Evolutionary conservation across 371 early-diverging fungal genomes (phyloP).

Genomic region (Saksenaea vasiformis): DNA sequence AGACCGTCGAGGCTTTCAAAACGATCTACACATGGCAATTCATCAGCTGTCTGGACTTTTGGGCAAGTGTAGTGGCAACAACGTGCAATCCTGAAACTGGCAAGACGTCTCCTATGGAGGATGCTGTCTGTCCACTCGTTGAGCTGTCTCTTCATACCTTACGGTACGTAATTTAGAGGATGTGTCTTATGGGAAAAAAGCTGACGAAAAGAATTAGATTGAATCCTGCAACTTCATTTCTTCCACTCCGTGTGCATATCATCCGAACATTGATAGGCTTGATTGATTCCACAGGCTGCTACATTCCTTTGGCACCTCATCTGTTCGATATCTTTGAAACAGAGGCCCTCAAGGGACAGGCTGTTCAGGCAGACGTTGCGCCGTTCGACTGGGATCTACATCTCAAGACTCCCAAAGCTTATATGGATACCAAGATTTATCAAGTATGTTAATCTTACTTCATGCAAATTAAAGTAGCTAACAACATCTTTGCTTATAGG

Average conservation of each 20-base stretch:
- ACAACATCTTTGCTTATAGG: constrained; percentile 38
- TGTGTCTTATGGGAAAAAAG: not conserved
- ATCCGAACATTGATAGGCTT: constrained; percentile 72
- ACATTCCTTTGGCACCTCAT: constrained; percentile 44
- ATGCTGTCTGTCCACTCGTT: constrained; percentile 34
- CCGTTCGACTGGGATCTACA: constrained; percentile 74
- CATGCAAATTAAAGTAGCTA: not conserved
- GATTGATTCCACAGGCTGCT: constrained; percentile 51
- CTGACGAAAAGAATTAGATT: constrained; percentile 50
- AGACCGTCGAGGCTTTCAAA: constrained; percentile 81
- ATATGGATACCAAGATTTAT: constrained; percentile 80
- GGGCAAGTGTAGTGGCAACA: constrained; percentile 76
- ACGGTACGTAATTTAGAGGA: constrained; percentile 12
- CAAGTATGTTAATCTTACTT: constrained; percentile 28
- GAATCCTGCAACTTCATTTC: constrained; percentile 83
- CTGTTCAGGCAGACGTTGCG: constrained; percentile 44
- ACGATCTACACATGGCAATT: constrained; percentile 94
- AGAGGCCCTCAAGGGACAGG: constrained; percentile 49
- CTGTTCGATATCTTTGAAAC: constrained; percentile 68
- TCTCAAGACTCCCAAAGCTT: constrained; percentile 80
- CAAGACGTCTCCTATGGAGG: constrained; percentile 35
- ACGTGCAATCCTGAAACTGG: constrained; percentile 58
- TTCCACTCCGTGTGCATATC: constrained; percentile 89
- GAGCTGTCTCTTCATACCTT: constrained; percentile 38
- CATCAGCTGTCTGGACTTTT: constrained; percentile 84